phyloP scores from a whole-genome alignment of 169 alveolate genomes.

The Cyclospora cayetanensis region DNA sequence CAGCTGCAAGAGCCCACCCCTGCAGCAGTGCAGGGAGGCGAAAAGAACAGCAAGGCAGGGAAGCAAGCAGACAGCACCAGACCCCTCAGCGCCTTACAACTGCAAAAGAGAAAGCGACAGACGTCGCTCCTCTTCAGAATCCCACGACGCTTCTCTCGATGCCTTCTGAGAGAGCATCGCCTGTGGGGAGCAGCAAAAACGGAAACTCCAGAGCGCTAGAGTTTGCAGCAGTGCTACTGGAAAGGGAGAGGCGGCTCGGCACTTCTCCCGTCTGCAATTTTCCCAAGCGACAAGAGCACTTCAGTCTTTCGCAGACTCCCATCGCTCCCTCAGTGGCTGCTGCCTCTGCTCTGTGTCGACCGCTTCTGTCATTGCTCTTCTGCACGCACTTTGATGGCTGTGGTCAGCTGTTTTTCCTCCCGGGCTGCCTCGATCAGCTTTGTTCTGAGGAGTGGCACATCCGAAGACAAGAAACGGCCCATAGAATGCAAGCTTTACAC shows the following conservation, averaged over 20 bases:
- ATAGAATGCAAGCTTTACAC: not conserved
- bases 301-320: too few species aligned
- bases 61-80: not conserved
- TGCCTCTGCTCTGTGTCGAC: not conserved
- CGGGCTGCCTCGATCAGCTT: conserved; percentile 1
- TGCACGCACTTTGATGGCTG: not conserved
- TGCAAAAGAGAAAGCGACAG: not conserved
- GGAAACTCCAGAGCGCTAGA: not conserved
- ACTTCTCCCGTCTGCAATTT: not conserved
- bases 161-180: conserved; percentile 33
- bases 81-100: not conserved
- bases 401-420: conserved; percentile 3
- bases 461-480: too few species aligned
- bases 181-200: conserved; percentile 44
- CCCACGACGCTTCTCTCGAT: not conserved
- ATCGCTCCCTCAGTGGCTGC: not conserved
- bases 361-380: not conserved
- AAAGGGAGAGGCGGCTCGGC: not conserved
- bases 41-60: not conserved
- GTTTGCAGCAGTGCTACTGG: not conserved
- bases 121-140: not conserved
- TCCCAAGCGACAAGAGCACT: too few species aligned
- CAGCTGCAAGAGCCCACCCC: conserved; percentile 2
- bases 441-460: not conserved
- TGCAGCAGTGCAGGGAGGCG: not conserved